A percentile compares a stretch with the other conserved stretches of the same genome.
phyloP scores from a whole-genome alignment of 495 filamentous ascomycete genomes.

The Xylaria venustula region DNA sequence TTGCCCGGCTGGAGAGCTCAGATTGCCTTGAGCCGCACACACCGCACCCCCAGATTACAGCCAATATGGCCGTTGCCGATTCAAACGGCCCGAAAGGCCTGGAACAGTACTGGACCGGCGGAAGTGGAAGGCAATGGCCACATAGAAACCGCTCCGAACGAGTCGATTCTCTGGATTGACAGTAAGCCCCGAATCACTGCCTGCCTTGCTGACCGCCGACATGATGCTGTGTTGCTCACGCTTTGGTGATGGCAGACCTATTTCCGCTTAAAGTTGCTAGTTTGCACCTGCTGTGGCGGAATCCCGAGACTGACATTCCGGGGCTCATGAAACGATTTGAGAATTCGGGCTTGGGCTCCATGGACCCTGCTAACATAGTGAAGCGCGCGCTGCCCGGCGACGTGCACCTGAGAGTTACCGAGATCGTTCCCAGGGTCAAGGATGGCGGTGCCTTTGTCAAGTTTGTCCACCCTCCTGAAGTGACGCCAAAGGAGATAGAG shows the following conservation, averaged over 20 bases:
- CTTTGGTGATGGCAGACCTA: constrained; percentile 56
- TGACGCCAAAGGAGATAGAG: constrained; percentile 60
- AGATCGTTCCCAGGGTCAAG: constrained; percentile 78
- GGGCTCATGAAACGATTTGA: constrained; percentile 64
- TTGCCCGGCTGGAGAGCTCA: constrained; percentile 24
- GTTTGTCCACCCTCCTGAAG: constrained; percentile 60
- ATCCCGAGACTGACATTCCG: constrained; percentile 50
- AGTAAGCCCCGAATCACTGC: constrained; percentile 58
- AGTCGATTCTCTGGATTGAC: constrained; percentile 86
- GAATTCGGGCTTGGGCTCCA: constrained; percentile 52
- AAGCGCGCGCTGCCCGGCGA: constrained; percentile 58
- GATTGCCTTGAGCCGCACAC: constrained; percentile 15
- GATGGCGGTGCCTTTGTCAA: constrained; percentile 96
- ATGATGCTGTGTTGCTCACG: constrained; percentile 11
- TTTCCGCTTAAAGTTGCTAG: constrained; percentile 77
- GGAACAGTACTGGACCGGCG: constrained; percentile 42
- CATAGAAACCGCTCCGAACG: constrained; percentile 66
- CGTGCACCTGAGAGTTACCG: constrained; percentile 66
- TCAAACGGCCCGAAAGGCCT: constrained; percentile 13
- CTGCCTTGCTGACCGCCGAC: neutral
- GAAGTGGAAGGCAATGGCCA: constrained; percentile 67
- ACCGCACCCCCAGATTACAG: constrained; percentile 15
- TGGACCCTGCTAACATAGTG: constrained; percentile 64
- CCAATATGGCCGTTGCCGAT: constrained; percentile 19
- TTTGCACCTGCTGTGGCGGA: constrained; percentile 58